These are phyloP conservation scores for Talaromyces sp. DNA, from an alignment of 2,329 filamentous ascomycete species.

Conservation along the genomic window DNA sequence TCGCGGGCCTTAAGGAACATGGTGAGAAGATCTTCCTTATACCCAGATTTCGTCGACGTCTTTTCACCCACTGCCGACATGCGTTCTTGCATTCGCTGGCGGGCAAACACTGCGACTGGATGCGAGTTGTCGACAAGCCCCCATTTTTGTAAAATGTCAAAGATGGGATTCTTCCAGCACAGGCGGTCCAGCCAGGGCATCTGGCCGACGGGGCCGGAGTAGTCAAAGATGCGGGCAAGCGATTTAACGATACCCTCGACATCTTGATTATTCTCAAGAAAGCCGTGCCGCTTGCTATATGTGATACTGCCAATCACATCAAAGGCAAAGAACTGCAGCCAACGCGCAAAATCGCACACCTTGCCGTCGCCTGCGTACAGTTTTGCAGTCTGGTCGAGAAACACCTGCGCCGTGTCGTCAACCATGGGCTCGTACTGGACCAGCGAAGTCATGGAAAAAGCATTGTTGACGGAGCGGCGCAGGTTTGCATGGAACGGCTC, in stretches of 20 bases:
- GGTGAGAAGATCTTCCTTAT: constrained; percentile 19
- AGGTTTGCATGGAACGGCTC: constrained; percentile 73
- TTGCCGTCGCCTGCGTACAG: constrained; percentile 41
- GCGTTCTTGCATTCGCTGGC: constrained; percentile 19
- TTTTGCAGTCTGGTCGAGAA: constrained; percentile 59
- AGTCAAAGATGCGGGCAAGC: constrained; percentile 29
- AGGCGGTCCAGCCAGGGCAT: constrained; percentile 67
- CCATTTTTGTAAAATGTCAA: constrained; percentile 20
- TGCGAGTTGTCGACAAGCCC: constrained; percentile 20
- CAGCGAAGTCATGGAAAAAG: constrained; percentile 72
- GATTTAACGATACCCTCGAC: constrained; percentile 70
- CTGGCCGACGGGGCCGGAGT: constrained; percentile 54
- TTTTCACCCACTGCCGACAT: constrained; percentile 9
- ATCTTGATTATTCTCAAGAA: constrained; percentile 70
- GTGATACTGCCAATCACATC: constrained; percentile 65
- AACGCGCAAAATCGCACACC: constrained; percentile 33
- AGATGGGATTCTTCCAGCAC: constrained; percentile 69
- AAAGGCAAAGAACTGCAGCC: constrained; percentile 78
- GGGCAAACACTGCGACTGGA: constrained; percentile 19
- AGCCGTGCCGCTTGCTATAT: constrained; percentile 71
- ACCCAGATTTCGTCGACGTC: background rate
- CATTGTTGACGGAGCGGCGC: constrained; percentile 68
- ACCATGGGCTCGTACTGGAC: constrained; percentile 78
- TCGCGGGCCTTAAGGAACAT: constrained; percentile 24
- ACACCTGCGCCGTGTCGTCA: constrained; percentile 67